Percentiles rank a stretch among this genome's conserved stretches.
These are phyloP conservation scores for Talaromyces albobiverticillius DNA, from an alignment of 2,329 filamentous ascomycete genomes.

Conservation along the genomic window DNA sequence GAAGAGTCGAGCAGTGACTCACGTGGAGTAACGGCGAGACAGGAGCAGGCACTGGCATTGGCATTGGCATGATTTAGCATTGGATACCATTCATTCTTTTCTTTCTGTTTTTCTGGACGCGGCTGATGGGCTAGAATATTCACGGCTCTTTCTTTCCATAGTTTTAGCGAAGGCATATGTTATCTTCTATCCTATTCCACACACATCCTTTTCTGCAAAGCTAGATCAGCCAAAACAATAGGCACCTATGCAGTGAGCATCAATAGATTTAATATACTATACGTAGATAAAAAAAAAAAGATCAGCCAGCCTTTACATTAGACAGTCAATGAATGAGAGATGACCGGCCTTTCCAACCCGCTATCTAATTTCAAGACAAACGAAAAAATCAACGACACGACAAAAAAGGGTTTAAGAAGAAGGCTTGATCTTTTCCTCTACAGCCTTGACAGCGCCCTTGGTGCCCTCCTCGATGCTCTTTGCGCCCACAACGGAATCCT, in stretches of 20 bases:
- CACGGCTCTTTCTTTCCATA: no score
- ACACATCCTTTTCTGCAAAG: no score
- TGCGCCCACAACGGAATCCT: conserved; percentile 7
- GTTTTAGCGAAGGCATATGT: no score
- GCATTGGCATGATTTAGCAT: no score
- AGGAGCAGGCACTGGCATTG: no score
- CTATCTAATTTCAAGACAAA: not conserved
- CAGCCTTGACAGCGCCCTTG: conserved; percentile 6
- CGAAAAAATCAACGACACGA: not conserved
- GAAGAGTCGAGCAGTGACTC: not conserved
- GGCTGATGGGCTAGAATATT: no score
- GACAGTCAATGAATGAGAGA: not conserved
- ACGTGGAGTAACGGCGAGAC: not conserved
- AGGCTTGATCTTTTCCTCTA: conserved; percentile 12
- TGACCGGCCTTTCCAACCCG: not conserved
- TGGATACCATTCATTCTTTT: no score
- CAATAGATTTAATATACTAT: not conserved
- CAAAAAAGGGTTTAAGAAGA: not conserved
- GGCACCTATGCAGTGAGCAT: not conserved
- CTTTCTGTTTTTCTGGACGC: no score
- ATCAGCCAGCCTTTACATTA: not conserved
- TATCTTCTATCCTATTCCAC: no score
- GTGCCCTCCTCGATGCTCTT: conserved; percentile 6
- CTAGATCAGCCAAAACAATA: no score
- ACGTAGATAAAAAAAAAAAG: no score